Percentiles rank a stretch among this genome's conserved stretches.
phyloP scores from a whole-genome alignment of 371 early-diverging fungal species.

The Actinomortierella wolfii region DNA sequence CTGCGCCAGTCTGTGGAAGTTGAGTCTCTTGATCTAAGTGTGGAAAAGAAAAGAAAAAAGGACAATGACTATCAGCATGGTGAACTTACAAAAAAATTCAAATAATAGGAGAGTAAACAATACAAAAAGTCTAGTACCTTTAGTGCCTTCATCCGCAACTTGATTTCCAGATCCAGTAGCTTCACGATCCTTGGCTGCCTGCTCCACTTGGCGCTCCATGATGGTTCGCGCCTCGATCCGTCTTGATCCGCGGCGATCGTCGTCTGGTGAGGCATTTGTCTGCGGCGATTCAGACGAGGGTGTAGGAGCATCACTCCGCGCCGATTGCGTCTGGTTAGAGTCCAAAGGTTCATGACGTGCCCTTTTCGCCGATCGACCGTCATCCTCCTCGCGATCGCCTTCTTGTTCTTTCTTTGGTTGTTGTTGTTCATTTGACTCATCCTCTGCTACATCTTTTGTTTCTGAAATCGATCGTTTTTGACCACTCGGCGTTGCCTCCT shows the following conservation, averaged over 20 bases:
- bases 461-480: slow-evolving; percentile 24
- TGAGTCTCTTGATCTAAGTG: too few species aligned
- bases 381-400: background rate
- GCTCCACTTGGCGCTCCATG: slow-evolving; percentile 28
- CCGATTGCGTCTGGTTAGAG: too few species aligned
- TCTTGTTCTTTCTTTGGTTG: slow-evolving; percentile 6
- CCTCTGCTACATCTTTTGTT: slow-evolving; percentile 2
- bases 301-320: slow-evolving; percentile 30
- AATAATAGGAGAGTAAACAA: background rate
- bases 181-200: slow-evolving; percentile 28
- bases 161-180: slow-evolving; percentile 5
- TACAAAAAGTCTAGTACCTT: background rate
- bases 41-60: too few species aligned
- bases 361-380: background rate
- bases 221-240: slow-evolving; percentile 24
- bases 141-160: background rate
- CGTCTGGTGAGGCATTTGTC: background rate
- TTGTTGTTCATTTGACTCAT: slow-evolving; percentile 8
- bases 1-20: too few species aligned
- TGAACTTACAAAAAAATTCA: background rate
- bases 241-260: slow-evolving; percentile 5
- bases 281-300: slow-evolving; percentile 27
- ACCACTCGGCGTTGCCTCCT: background rate
- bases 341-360: background rate
- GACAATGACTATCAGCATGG: background rate